phyloP scores from a whole-genome alignment of 345 rosid genomes.

The Boechera retrofracta region DNA sequence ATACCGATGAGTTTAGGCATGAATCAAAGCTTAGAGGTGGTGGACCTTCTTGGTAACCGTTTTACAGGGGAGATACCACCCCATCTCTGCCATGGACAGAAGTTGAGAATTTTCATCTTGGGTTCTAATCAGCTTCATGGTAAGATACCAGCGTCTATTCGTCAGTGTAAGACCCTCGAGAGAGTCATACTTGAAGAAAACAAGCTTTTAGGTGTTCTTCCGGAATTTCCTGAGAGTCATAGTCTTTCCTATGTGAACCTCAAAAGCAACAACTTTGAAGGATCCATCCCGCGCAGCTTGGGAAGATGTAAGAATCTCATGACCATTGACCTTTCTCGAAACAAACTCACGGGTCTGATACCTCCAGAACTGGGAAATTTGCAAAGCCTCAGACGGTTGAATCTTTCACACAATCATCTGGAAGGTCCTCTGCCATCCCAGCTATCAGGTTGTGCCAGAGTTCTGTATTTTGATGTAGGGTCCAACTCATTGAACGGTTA shows the following conservation, averaged over 20 bases:
- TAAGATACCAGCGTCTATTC: constrained; percentile 59
- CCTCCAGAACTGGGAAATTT: constrained; percentile 68
- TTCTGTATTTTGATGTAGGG: constrained; percentile 58
- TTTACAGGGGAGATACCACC: constrained; percentile 76
- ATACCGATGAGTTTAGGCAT: constrained; percentile 70
- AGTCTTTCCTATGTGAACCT: constrained; percentile 56
- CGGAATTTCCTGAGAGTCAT: constrained; percentile 53
- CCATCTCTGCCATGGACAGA: constrained; percentile 66
- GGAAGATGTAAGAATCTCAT: constrained; percentile 56
- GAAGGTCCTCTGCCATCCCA: constrained; percentile 69
- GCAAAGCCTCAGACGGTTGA: constrained; percentile 46
- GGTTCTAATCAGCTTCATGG: constrained; percentile 73
- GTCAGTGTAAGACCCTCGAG: constrained; percentile 61
- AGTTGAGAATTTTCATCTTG: constrained; percentile 52
- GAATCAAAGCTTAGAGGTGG: constrained; percentile 62
- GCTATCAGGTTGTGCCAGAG: constrained; percentile 56
- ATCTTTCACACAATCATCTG: constrained; percentile 67
- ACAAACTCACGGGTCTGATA: constrained; percentile 62
- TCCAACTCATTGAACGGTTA: constrained; percentile 70
- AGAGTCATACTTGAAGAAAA: constrained; percentile 63
- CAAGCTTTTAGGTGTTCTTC: constrained; percentile 61
- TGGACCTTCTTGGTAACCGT: constrained; percentile 65
- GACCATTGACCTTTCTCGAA: constrained; percentile 60
- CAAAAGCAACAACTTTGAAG: constrained; percentile 58
- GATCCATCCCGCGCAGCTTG: constrained; percentile 66